A percentile compares a stretch with the other conserved stretches of the same genome.
Evolutionary conservation across 306 rosid genomes (phyloP).

Genomic region (Gynostemma pentaphyllum): DNA sequence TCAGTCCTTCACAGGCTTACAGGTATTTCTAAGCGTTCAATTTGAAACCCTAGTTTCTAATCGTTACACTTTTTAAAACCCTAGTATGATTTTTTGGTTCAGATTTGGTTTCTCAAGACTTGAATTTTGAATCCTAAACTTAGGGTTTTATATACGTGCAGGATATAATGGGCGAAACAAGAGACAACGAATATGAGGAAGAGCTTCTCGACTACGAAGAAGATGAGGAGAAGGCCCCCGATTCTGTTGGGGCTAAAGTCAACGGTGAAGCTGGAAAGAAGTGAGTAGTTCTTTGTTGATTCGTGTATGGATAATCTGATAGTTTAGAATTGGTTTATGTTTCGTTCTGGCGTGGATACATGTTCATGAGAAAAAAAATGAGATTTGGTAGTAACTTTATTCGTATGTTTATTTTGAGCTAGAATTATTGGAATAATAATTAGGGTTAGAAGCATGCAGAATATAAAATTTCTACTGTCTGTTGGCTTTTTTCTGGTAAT

Average conservation of each 20-base stretch:
- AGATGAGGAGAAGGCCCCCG: conserved; percentile 89
- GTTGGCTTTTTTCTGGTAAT: not conserved
- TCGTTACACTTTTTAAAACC: not conserved
- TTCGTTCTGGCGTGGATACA: not conserved
- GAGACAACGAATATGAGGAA: conserved; percentile 81
- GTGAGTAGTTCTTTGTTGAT: conserved; percentile 21
- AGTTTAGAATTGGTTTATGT: not conserved
- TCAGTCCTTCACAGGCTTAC: conserved; percentile 14
- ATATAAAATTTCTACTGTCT: not conserved
- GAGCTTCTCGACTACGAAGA: conserved; percentile 97
- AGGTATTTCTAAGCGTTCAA: conserved; percentile 25
- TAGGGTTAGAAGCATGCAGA: not conserved
- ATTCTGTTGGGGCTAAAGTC: conserved; percentile 60
- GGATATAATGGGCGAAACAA: conserved; percentile 84
- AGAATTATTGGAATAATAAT: not conserved
- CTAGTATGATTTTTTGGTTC: not conserved
- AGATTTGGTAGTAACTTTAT: not conserved
- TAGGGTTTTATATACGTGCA: conserved; percentile 13
- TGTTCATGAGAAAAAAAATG: not conserved
- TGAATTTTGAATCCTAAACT: not conserved
- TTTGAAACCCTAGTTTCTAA: conserved; percentile 16
- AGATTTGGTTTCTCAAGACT: not conserved
- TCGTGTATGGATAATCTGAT: not conserved
- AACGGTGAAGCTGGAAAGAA: conserved; percentile 90
- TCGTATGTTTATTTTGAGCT: not conserved